Percentiles rank a stretch among this genome's conserved stretches.
Evolutionary conservation across 2,329 filamentous ascomycete genomes (phyloP).

Genomic region (Penicillium griseofulvum): DNA sequence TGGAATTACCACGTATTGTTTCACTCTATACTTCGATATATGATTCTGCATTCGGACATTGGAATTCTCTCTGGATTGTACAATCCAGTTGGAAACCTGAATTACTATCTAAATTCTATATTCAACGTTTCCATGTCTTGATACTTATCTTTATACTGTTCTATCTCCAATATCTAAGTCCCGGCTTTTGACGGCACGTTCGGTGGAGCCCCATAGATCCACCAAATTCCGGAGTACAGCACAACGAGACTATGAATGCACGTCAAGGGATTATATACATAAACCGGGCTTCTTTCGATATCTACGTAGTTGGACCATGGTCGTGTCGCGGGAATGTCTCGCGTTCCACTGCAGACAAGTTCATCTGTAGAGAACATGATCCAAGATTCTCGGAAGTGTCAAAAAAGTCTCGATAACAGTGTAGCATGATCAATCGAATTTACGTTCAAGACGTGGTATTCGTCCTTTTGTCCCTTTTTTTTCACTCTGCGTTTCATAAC

Average conservation of each 20-base stretch:
- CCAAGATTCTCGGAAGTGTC: neutral
- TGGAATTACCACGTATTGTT: constrained; percentile 13
- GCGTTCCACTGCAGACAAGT: neutral
- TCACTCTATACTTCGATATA: neutral
- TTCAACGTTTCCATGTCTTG: too few species aligned
- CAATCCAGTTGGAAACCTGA: neutral
- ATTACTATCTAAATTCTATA: too few species aligned
- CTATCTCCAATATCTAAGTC: constrained; percentile 6
- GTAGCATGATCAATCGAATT: neutral
- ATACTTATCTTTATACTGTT: too few species aligned
- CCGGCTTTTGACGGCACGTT: constrained; percentile 20
- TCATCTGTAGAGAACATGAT: neutral
- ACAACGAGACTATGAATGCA: constrained; percentile 13
- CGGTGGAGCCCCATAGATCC: constrained; percentile 12
- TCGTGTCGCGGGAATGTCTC: neutral
- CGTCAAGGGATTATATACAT: constrained; percentile 19
- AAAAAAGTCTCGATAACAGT: constrained; percentile 1
- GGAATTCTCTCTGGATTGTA: neutral
- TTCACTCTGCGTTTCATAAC: too few species aligned
- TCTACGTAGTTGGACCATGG: neutral
- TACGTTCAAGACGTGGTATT: neutral
- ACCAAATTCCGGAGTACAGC: constrained; percentile 20
- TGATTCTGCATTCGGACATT: constrained; percentile 6
- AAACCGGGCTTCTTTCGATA: neutral
- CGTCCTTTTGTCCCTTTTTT: neutral